These are phyloP conservation scores for Myxozyma neotropica DNA, from an alignment of 805 yeast species.

Conservation along the genomic window DNA sequence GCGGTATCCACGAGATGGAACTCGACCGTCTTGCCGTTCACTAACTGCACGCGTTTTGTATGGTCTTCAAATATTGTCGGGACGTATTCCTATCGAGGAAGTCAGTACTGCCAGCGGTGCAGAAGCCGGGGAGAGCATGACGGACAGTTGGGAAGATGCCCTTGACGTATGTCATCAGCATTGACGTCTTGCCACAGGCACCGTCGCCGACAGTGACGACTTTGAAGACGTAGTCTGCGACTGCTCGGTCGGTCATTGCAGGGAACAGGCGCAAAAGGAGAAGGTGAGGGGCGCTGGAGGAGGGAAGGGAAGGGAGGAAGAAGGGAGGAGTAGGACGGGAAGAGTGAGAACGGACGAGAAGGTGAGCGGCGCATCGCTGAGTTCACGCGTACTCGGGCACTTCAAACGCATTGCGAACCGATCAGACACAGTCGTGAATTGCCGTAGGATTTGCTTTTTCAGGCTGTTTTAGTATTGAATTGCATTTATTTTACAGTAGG, in stretches of 20 bases:
- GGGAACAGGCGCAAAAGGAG: too few relatives aligned
- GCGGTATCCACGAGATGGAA: slow-evolving; percentile 88
- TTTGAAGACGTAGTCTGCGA: slow-evolving; percentile 51
- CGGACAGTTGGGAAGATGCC: slow-evolving; percentile 61
- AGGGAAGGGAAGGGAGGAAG: too few relatives aligned
- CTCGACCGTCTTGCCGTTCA: slow-evolving; percentile 57
- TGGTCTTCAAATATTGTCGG: slow-evolving; percentile 86
- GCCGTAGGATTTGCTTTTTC: too few relatives aligned
- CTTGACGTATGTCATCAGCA: slow-evolving; percentile 65
- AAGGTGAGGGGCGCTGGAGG: too few relatives aligned
- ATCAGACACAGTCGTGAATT: too few relatives aligned
- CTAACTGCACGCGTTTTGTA: slow-evolving; percentile 56
- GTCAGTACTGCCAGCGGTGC: not conserved
- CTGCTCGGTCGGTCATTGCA: too few relatives aligned
- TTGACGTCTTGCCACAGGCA: slow-evolving; percentile 87
- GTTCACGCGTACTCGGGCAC: too few relatives aligned
- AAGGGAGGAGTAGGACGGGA: too few relatives aligned
- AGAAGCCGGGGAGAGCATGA: not conserved
- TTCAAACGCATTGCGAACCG: too few relatives aligned
- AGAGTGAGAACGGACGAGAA: not conserved
- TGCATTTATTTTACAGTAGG: too few relatives aligned
- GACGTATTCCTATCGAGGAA: slow-evolving; percentile 55
- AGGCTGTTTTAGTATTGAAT: too few relatives aligned
- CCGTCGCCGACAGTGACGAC: slow-evolving; percentile 88
- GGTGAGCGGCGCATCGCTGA: too few relatives aligned